Evolutionary conservation across 768 basidiomycete species (phyloP).

Genomic region (Porphyrellus cyaneotinctus): DNA sequence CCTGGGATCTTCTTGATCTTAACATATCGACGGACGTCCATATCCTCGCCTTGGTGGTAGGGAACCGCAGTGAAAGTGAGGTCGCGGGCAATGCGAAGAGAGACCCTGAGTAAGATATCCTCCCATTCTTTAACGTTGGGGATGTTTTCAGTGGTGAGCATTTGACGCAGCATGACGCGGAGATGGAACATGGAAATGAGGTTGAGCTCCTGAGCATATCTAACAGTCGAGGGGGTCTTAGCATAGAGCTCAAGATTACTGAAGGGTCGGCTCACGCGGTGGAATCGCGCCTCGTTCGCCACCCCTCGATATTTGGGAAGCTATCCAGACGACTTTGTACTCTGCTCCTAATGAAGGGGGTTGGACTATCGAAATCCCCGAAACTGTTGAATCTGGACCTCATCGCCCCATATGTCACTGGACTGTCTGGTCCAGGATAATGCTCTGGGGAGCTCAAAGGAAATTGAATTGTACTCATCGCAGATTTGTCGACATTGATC

Average conservation of each 20-base stretch:
- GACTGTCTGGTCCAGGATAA: constrained; percentile 47
- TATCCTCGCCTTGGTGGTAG: constrained; percentile 82
- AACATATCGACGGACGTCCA: constrained; percentile 92
- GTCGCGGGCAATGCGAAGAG: constrained; percentile 82
- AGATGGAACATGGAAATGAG: constrained; percentile 85
- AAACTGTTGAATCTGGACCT: constrained; percentile 68
- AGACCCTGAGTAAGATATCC: constrained; percentile 71
- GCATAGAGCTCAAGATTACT: constrained; percentile 1
- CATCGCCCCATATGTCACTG: constrained; percentile 44
- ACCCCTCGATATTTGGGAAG: constrained; percentile 58
- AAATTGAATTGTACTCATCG: constrained; percentile 74
- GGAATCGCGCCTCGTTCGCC: constrained; percentile 85
- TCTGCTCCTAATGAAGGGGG: constrained; percentile 82
- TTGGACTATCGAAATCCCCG: constrained; percentile 65
- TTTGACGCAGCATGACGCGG: constrained; percentile 86
- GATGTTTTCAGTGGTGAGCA: constrained; percentile 77
- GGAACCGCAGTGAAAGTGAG: constrained; percentile 69
- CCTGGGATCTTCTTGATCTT: constrained; percentile 99
- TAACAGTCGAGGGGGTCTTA: constrained; percentile 25
- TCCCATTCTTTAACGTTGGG: constrained; percentile 88
- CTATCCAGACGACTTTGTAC: constrained; percentile 74
- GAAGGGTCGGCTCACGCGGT: constrained; percentile 62
- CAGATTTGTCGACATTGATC: constrained; percentile 43
- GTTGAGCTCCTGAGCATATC: constrained; percentile 82
- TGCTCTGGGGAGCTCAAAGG: constrained; percentile 77